Percentiles rank a stretch among this genome's conserved stretches.
phyloP scores from a whole-genome alignment of 306 rosid genomes.

The Erythrophleum fordii region DNA sequence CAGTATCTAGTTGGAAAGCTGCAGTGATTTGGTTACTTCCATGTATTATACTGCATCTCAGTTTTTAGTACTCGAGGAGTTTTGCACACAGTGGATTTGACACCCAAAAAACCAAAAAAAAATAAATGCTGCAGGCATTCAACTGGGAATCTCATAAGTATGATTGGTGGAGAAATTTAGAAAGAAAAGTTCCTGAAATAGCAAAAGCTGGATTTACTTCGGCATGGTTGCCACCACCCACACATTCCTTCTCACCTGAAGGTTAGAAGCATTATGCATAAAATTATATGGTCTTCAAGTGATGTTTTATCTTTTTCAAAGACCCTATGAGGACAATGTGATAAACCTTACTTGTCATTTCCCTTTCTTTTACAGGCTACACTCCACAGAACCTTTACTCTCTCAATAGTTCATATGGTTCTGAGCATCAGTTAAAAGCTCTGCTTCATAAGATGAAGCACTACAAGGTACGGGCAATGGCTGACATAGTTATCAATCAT shows the following conservation, averaged over 20 bases:
- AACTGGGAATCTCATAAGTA: conserved; percentile 91
- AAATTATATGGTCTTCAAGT: background rate
- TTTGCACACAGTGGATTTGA: conserved; percentile 5
- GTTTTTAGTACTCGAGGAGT: conserved; percentile 1
- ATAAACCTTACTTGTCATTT: conserved; percentile 8
- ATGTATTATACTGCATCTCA: conserved; percentile 13
- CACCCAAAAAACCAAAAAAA: background rate
- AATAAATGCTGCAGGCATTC: conserved; percentile 63
- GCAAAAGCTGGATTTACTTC: conserved; percentile 86
- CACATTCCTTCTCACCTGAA: conserved; percentile 76
- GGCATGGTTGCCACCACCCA: conserved; percentile 93
- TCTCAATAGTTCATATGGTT: conserved; percentile 74
- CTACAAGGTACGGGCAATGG: conserved; percentile 76
- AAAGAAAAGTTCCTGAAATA: conserved; percentile 70
- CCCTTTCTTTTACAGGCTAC: conserved; percentile 59
- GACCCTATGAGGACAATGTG: background rate
- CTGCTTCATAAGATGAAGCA: conserved; percentile 82
- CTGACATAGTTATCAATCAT: conserved; percentile 90
- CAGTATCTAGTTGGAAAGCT: background rate
- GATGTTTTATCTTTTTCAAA: conserved; percentile 22
- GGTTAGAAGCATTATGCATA: conserved; percentile 52
- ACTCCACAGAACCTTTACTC: conserved; percentile 91
- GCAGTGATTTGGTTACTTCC: conserved; percentile 1
- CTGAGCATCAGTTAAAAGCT: conserved; percentile 72
- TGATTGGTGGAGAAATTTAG: conserved; percentile 84